Evolutionary conservation across 345 rosid species (phyloP).

Genomic region (Citropsis articulata): DNA sequence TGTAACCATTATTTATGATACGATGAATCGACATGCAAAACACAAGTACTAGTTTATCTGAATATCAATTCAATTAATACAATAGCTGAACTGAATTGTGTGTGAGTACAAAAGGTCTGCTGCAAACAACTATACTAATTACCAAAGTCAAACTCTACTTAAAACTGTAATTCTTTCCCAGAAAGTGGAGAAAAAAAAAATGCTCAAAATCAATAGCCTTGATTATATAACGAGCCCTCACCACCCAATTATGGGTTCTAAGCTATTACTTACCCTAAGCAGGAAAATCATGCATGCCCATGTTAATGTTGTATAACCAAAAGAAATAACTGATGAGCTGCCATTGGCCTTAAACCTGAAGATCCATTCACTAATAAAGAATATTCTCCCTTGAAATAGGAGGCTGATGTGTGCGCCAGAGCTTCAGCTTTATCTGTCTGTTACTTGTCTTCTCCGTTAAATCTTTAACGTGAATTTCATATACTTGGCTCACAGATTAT

Average conservation of each 20-base stretch:
- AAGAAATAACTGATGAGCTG: conserved; percentile 8
- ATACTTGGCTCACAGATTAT: conserved; percentile 18
- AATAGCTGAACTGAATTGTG: background rate
- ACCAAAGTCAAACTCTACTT: background rate
- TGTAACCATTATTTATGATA: too few relatives aligned
- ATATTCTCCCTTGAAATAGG: background rate
- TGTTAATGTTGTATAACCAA: background rate
- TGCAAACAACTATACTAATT: background rate
- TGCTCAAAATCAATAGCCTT: conserved; percentile 8
- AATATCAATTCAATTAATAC: conserved; percentile 12
- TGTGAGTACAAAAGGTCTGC: background rate
- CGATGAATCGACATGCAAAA: background rate
- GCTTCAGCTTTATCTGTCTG: background rate
- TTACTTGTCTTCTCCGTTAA: background rate
- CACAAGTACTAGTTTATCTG: background rate
- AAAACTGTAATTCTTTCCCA: background rate
- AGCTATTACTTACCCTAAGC: background rate
- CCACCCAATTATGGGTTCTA: conserved; percentile 11
- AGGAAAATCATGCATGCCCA: background rate
- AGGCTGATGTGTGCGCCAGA: conserved; percentile 1
- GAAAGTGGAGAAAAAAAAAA: background rate
- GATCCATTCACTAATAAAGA: conserved; percentile 1
- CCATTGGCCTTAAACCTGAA: conserved; percentile 9
- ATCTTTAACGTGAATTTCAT: background rate
- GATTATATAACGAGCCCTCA: background rate